These are phyloP conservation scores for Podosphaera fusca DNA, from an alignment of 2,329 filamentous ascomycete genomes.

Conservation along the genomic window DNA sequence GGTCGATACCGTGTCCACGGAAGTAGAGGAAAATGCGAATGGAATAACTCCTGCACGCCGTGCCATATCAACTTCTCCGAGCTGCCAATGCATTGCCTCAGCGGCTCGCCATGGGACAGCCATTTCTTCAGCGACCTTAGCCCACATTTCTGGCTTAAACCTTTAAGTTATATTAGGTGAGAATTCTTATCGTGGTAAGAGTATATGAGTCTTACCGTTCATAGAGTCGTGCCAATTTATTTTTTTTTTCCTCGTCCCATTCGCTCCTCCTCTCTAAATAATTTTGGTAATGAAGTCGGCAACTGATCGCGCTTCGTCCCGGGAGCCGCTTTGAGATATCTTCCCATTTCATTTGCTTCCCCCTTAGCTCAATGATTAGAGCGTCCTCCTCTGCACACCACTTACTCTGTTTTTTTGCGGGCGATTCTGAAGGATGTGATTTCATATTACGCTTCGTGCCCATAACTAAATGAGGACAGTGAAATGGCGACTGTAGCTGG, in stretches of 20 bases:
- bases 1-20: conserved; percentile 22
- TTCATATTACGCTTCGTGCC: conserved; percentile 27
- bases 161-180: conserved; percentile 22
- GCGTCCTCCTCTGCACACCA: conserved; percentile 88
- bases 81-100: conserved; percentile 95
- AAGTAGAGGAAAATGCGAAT: conserved; percentile 44
- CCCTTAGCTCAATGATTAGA: conserved; percentile 78
- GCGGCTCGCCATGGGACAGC: conserved; percentile 83
- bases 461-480: conserved; percentile 7
- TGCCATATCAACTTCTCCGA: conserved; percentile 87
- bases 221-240: conserved; percentile 83
- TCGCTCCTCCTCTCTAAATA: conserved; percentile 82
- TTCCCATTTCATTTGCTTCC: conserved; percentile 93
- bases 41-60: conserved; percentile 72
- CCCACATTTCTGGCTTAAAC: conserved; percentile 97
- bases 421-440: conserved; percentile 35
- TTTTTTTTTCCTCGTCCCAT: conserved; percentile 95
- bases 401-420: conserved; percentile 86
- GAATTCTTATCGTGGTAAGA: not conserved
- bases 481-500: conserved; percentile 9
- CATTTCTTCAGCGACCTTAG: conserved; percentile 86
- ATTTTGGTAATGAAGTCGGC: conserved; percentile 87
- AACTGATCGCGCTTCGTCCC: conserved; percentile 81
- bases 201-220: conserved; percentile 44
- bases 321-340: conserved; percentile 84